phyloP scores from a whole-genome alignment of 2,329 filamentous ascomycete species.

The Aureobasidium sp. region DNA sequence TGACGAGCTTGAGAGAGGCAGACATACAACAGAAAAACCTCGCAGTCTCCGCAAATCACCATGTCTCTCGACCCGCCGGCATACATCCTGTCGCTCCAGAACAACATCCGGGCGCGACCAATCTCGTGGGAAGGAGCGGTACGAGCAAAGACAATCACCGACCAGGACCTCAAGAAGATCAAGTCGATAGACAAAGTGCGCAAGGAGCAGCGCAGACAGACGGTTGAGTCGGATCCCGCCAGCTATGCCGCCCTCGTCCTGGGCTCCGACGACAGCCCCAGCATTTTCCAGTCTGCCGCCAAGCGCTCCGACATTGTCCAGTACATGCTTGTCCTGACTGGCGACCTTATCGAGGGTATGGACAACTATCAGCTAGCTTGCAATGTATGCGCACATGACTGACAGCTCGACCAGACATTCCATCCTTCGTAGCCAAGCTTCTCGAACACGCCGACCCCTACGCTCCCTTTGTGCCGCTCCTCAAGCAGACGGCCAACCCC shows the following conservation, averaged over 20 bases:
- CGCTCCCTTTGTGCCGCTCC: slow-evolving; percentile 74
- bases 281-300: slow-evolving; percentile 76
- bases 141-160: slow-evolving; percentile 85
- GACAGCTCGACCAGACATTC: slow-evolving; percentile 55
- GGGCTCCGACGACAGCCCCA: slow-evolving; percentile 57
- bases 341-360: slow-evolving; percentile 78
- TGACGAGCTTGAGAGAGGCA: not conserved
- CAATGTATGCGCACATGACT: slow-evolving; percentile 15
- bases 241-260: slow-evolving; percentile 77
- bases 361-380: not conserved
- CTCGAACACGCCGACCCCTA: slow-evolving; percentile 63
- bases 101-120: slow-evolving; percentile 91
- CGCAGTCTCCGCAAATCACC: slow-evolving; percentile 5
- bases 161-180: slow-evolving; percentile 90
- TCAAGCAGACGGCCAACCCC: slow-evolving; percentile 75
- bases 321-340: slow-evolving; percentile 84
- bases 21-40: not conserved
- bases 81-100: slow-evolving; percentile 82
- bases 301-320: slow-evolving; percentile 88
- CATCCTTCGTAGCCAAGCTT: slow-evolving; percentile 68
- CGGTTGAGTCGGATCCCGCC: slow-evolving; percentile 70
- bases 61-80: slow-evolving; percentile 93
- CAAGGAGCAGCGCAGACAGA: slow-evolving; percentile 80
- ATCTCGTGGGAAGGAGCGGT: slow-evolving; percentile 98
- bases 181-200: slow-evolving; percentile 94